Evolutionary conservation across 2,329 filamentous ascomycete genomes (phyloP).

Genomic region (Paraphoma sp.): DNA sequence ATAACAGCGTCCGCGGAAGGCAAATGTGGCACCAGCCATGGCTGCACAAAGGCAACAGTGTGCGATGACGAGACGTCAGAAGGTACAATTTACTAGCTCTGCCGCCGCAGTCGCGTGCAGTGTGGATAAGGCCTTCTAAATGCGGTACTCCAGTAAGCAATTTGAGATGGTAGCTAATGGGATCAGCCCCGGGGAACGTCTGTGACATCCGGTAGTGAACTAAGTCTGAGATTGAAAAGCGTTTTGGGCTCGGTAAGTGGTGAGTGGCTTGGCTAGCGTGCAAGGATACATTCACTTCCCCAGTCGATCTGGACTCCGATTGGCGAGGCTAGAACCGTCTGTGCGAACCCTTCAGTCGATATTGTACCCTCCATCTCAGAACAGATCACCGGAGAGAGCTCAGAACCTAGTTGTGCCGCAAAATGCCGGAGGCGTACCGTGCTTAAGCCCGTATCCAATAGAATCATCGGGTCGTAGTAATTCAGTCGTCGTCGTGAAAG

Average conservation of each 20-base stretch:
- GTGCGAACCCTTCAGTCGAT: conserved; percentile 28
- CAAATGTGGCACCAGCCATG: conserved; percentile 16
- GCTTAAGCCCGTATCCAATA: not conserved
- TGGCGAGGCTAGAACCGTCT: conserved; percentile 36
- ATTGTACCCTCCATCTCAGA: conserved; percentile 23
- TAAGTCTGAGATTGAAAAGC: conserved; percentile 25
- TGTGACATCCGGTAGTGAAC: conserved; percentile 40
- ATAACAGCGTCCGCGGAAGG: conserved; percentile 19
- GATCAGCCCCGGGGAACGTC: conserved; percentile 36
- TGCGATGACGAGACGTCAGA: conserved; percentile 34
- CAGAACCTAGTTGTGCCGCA: not conserved
- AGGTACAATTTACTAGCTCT: conserved; percentile 41
- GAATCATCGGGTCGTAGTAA: not conserved
- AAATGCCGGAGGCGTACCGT: not conserved
- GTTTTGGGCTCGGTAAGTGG: conserved; percentile 28
- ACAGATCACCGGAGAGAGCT: conserved; percentile 9
- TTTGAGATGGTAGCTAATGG: conserved; percentile 25
- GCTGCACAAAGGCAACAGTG: conserved; percentile 24
- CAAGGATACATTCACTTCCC: conserved; percentile 24
- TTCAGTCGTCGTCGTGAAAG: not conserved
- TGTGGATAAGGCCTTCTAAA: conserved; percentile 19
- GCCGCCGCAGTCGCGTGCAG: conserved; percentile 45
- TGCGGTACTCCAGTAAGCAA: conserved; percentile 21
- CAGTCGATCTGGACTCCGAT: conserved; percentile 40
- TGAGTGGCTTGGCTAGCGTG: conserved; percentile 36